Base-by-base conservation (phyloP, 108 stramenopile genomes). In the Schizochytrium sp. region DNA sequence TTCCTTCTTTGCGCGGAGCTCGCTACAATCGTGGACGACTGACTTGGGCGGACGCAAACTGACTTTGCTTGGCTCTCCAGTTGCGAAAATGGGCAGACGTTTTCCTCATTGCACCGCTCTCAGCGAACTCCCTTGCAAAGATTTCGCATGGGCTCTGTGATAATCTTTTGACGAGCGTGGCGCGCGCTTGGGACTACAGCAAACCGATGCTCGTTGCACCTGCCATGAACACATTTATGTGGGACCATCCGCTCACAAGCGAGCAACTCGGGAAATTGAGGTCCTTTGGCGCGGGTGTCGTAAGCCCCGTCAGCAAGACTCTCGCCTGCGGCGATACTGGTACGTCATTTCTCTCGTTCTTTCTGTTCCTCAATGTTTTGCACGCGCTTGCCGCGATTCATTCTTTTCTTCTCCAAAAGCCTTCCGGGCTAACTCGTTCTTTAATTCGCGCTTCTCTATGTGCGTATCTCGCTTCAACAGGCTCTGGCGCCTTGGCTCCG, bases 191-290 rank as follows among this genome's bases (percentile, higher is more conserved):
- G 97, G 96, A 97, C 89, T 87, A 72, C 5, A 95, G 94, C 28
- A 97, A 97, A 88, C 97, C 97, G 18, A 19, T 96, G n/a, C 51
- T 97, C 19, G 69, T 98, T 59, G 96, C 96, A 41, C 97, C 97
- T 10, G 97, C 97, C 47, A 98, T 98, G 97, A 98, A 98, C 91
- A 97, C 97, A 16, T 93, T 92, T 87, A 98, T 98, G 97, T 98
- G 96, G 96, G 92, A 96, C 34, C 96, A 98, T 91, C 96, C 96
- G 8, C 58, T 96, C 87, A 98, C 97, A 21, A 44, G 88, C 87
- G 5, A 25, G 69, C 89, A 91, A 21, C 29, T 89, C 23, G 29
- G 19, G 16, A 60, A 8, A 6, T 5, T 90, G 44, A 16, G 12
- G 10, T 44, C 34, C 14, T 18, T 72, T 23, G 18, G 19, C 12